Evolutionary conservation across 192 early-diverging fungal species (phyloP).

Genomic region (Coemansia sp.): DNA sequence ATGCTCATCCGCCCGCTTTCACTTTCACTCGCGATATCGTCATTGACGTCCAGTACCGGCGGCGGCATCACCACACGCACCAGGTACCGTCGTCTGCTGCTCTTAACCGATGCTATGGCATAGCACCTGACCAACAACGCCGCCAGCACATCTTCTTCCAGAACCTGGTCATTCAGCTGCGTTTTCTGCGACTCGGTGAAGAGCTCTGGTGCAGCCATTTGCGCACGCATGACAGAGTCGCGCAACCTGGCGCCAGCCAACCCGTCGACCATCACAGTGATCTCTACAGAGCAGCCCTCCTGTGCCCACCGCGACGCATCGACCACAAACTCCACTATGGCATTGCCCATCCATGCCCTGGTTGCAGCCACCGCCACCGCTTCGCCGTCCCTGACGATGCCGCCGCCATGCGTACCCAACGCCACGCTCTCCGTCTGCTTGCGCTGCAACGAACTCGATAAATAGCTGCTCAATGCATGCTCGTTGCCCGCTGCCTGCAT

Average conservation of each 20-base stretch:
- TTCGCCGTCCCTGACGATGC: slow-evolving; percentile 51
- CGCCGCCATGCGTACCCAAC: slow-evolving; percentile 45
- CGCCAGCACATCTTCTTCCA: slow-evolving; percentile 3
- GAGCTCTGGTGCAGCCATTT: slow-evolving; percentile 39
- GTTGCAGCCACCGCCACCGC: slow-evolving; percentile 28
- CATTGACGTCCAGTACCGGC: not conserved
- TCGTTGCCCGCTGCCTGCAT: slow-evolving; percentile 10
- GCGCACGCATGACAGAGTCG: slow-evolving; percentile 16
- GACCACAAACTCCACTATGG: slow-evolving; percentile 41
- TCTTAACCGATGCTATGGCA: slow-evolving; percentile 25
- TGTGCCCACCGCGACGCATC: slow-evolving; percentile 40
- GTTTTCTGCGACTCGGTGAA: slow-evolving; percentile 25
- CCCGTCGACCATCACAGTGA: slow-evolving; percentile 12
- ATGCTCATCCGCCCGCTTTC: not conserved
- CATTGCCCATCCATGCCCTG: slow-evolving; percentile 30
- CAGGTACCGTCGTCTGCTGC: slow-evolving; percentile 22
- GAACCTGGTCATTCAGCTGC: not conserved
- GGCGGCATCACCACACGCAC: slow-evolving; percentile 48
- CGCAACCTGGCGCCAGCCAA: slow-evolving; percentile 11
- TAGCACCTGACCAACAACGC: slow-evolving; percentile 46
- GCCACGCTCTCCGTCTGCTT: slow-evolving; percentile 32
- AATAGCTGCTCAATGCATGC: slow-evolving; percentile 29
- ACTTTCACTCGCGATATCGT: not conserved
- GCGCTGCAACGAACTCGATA: slow-evolving; percentile 40
- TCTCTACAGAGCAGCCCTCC: slow-evolving; percentile 15